These are phyloP conservation scores for Alternaria atra DNA, from an alignment of 2,329 filamentous ascomycete species.

Conservation along the genomic window DNA sequence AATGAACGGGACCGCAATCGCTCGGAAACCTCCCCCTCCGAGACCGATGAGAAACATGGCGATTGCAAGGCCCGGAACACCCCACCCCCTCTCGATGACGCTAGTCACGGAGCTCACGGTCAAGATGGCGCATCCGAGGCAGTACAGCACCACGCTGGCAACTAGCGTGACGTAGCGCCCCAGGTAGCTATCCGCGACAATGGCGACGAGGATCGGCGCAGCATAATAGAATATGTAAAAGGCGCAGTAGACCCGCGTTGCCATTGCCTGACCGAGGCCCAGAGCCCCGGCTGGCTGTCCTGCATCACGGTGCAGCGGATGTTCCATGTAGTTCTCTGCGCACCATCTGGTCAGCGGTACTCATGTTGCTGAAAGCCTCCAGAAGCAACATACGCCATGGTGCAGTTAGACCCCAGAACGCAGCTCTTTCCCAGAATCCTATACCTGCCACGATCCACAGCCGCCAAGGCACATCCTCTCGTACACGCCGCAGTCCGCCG, in stretches of 20 bases:
- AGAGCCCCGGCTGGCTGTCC: constrained; percentile 33
- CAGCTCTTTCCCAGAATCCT: constrained; percentile 1
- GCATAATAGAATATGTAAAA: constrained; percentile 26
- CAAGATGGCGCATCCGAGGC: background rate
- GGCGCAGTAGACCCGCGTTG: constrained; percentile 26
- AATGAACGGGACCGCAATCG: constrained; percentile 41
- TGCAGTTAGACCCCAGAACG: background rate
- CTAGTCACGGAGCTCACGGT: background rate
- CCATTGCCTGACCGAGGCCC: constrained; percentile 30
- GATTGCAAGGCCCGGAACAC: constrained; percentile 30
- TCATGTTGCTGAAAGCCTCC: no score
- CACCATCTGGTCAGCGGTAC: no score
- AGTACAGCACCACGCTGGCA: constrained; percentile 27
- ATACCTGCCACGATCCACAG: background rate
- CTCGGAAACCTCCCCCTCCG: constrained; percentile 41
- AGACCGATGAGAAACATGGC: constrained; percentile 47
- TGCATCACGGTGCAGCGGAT: constrained; percentile 9
- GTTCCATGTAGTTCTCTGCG: constrained; percentile 31
- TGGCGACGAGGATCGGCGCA: constrained; percentile 39
- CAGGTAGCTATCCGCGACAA: constrained; percentile 46
- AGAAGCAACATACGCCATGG: constrained; percentile 2
- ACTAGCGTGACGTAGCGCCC: constrained; percentile 45
- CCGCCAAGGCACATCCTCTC: background rate
- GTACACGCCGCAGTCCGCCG: background rate
- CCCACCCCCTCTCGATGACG: background rate